A percentile compares a stretch with the other conserved stretches of the same genome.
phyloP scores from a whole-genome alignment of 1,139 yeast genomes.

The Pneumocystis jirovecii region DNA sequence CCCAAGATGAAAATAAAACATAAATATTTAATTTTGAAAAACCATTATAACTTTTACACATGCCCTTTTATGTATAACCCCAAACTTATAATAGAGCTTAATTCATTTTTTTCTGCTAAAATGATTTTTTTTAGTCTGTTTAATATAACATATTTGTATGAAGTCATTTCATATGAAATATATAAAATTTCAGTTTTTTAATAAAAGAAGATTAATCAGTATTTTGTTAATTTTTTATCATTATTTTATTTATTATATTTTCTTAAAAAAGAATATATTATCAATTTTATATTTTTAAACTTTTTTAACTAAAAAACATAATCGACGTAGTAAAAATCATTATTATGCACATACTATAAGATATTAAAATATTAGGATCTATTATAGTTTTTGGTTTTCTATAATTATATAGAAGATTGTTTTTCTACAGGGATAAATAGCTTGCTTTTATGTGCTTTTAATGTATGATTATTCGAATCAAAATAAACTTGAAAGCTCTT shows the following conservation, averaged over 20 bases:
- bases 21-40: not conserved
- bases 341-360: not conserved
- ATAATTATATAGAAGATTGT: not conserved
- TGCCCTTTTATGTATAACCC: not conserved
- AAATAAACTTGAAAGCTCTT: not conserved
- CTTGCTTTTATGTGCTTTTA: not conserved
- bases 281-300: too few species aligned
- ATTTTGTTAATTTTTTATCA: not conserved
- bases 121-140: too few species aligned
- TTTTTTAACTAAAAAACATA: not conserved
- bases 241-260: too few species aligned
- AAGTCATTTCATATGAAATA: too few species aligned
- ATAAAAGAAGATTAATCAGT: not conserved
- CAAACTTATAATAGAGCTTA: not conserved
- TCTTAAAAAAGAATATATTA: too few species aligned
- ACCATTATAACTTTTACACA: too few species aligned
- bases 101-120: too few species aligned
- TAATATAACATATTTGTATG: too few species aligned
- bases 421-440: not conserved
- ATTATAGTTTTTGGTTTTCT: not conserved
- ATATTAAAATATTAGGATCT: not conserved
- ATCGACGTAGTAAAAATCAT: not conserved
- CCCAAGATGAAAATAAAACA: conserved; percentile 33
- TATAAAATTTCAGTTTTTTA: too few species aligned
- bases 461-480: not conserved